Conservation (phyloP, 306 rosid species). For the Vigna mungo region DNA sequence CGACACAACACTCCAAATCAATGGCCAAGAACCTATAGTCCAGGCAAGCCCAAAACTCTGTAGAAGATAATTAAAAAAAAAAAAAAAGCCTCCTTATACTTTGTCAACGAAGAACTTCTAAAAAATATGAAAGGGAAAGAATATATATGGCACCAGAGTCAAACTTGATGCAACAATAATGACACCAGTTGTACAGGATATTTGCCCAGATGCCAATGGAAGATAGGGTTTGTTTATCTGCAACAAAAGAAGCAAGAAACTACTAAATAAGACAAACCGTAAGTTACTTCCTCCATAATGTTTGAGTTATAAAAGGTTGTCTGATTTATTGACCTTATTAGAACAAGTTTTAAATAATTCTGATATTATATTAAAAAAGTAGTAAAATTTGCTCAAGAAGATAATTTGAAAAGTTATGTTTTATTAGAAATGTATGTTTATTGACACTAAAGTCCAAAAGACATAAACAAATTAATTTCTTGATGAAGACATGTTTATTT, state of each 20-base stretch:
- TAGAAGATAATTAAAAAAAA: not conserved
- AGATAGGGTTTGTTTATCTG: not conserved
- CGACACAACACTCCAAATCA: not conserved
- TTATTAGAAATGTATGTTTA: too few relatives aligned
- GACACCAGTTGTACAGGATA: not conserved
- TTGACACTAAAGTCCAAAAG: not conserved
- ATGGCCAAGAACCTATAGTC: constrained; percentile 1
- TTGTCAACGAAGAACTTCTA: not conserved
- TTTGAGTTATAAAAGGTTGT: too few relatives aligned
- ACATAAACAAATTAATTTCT: not conserved
- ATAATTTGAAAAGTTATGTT: too few relatives aligned
- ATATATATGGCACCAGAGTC: not conserved
- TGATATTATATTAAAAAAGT: too few relatives aligned
- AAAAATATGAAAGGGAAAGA: not conserved
- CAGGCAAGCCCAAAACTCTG: not conserved
- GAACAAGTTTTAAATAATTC: too few relatives aligned
- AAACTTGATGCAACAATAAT: not conserved
- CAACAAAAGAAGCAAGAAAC: not conserved
- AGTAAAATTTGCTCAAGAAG: too few relatives aligned
- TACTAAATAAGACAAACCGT: not conserved
- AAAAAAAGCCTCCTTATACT: not conserved
- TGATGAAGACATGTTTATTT: not conserved
- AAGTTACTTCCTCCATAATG: too few relatives aligned
- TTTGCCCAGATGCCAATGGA: not conserved
- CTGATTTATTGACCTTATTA: too few relatives aligned